Base-by-base conservation (phyloP, 306 rosid species). In the Cotoneaster glaucophyllus region DNA sequence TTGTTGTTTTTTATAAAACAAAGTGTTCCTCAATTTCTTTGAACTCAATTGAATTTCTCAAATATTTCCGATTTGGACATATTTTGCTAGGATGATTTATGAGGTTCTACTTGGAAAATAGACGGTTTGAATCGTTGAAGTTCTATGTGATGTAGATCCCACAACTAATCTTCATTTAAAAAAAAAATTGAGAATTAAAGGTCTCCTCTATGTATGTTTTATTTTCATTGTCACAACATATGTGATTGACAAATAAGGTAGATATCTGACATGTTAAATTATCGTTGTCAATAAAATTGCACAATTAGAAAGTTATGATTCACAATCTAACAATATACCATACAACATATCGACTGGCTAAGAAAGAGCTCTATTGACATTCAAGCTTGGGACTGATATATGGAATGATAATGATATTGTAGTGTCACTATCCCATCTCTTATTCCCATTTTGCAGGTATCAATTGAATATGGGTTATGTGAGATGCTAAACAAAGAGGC, bases 381-480 rank as follows among this genome's bases (percentile, higher is more conserved):
- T 21, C 39, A 32, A 24, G 28, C 58, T 29, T 39, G 67, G 19
- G 53, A 8, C 63, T 37, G 14, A 37, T 14, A 10, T 64, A 45
- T 26, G 52, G 44, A 70, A 24, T 72, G 22, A 21, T 48, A 28
- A 29, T 29, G 66, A 7, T 17, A 8, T 48, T 64, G 66, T 28
- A 18, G 80, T 25, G 1, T 25, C 1, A n/a, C n/a, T 34, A 24
- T 66, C 19, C 19, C 58, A 18, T 25, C 22, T 59, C 37, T 58
- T 58, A 18, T 34, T 25, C 15, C 28, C 26, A 62, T 69, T 79
- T 41, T 88, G 76, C 83, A 90, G 97, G 91, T 82, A 54, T 84
- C 96, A 74, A 88, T 95, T 58, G 99, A 95, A 84, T 85, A 83
- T 79, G 99, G 99, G 13, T 78, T 95, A 43, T 90, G 97, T 74